Evolutionary conservation across 441 rosid genomes (phyloP), one percentile per base, ranked within the genome.

Genomic region (Croton setiger): DNA sequence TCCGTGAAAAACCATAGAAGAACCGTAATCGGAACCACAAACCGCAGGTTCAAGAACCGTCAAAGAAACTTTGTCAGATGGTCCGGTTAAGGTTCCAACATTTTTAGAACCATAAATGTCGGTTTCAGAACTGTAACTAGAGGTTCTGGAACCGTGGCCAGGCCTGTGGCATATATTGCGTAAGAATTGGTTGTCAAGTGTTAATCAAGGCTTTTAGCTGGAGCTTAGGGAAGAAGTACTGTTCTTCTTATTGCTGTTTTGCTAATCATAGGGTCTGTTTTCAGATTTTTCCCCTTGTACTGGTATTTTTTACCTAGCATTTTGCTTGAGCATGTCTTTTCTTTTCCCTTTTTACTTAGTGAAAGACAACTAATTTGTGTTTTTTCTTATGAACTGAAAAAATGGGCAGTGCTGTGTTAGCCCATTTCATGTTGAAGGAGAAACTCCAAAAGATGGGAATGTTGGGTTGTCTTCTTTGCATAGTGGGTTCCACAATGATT

Each of bases 361-460:
- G 31, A 17, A 9, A 35, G 58, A 15, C 27, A 51, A 43, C 27
- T 27, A 57, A 17, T 57, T 36, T 39, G n/a, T 54, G 12, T 17
- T 63, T 44, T 64, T 72, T 67, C 57, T 69, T 59, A 66, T 76
- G 49, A 56, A 59, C 3, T 66, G 63, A 14, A 54, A 52, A 53
- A 64, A 66, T 70, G 70, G 64, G 65, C 59, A 88, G 91, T 82
- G 94, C 94, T 35, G 80, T 85, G 27, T 66, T 88, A 63, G 94
- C 94, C 12, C 89, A 88, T 80, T 76, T 85, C 75, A 39, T 88
- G 71, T 81, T 88, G 76, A 74, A 80, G 53, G 91, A 88, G 81
- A 88, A 85, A 75, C 79, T 86, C 56, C 84, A 82, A 63, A 86
- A 78, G 55, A 78, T 88, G 88, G 94, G 94, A 45, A 81, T 85